Percentiles rank a stretch among this genome's conserved stretches.
These are phyloP conservation scores for Xylaria cubensis DNA, from an alignment of 495 filamentous ascomycete genomes.

Conservation along the genomic window DNA sequence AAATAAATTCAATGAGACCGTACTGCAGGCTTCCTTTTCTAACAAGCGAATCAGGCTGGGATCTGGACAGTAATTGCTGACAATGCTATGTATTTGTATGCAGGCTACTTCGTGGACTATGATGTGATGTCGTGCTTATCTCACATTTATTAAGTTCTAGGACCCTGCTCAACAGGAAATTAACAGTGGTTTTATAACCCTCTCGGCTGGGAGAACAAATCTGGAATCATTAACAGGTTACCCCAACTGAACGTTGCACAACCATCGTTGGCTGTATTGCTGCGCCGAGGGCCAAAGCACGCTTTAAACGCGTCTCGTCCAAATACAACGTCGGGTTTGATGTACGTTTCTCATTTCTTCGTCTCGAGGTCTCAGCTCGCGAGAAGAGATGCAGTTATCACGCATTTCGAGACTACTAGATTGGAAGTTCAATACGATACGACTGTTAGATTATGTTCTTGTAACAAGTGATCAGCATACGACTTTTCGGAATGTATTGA, in stretches of 20 bases:
- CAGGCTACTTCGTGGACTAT: not conserved
- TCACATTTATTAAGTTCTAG: conserved; percentile 5
- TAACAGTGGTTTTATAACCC: conserved; percentile 8
- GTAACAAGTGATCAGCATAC: not conserved
- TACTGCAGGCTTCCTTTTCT: not conserved
- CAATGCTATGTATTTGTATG: not conserved
- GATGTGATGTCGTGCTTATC: conserved; percentile 8
- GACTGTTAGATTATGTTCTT: not conserved
- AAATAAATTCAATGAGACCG: not conserved
- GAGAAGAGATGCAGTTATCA: not conserved
- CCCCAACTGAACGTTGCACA: not conserved
- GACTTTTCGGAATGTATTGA: not conserved
- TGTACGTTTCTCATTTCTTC: not conserved
- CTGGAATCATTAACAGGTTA: not conserved
- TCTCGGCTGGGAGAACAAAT: not conserved
- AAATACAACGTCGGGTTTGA: not conserved
- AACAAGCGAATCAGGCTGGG: not conserved
- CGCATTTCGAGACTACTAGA: not conserved
- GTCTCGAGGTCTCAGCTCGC: not conserved
- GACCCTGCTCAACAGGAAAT: not conserved
- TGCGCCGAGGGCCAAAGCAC: not conserved
- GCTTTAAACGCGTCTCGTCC: not conserved
- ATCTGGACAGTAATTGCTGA: conserved; percentile 13
- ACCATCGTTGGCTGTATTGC: not conserved
- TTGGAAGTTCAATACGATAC: not conserved